Evolutionary conservation across 768 basidiomycete species (phyloP).

Genomic region (Leccinum boreale): DNA sequence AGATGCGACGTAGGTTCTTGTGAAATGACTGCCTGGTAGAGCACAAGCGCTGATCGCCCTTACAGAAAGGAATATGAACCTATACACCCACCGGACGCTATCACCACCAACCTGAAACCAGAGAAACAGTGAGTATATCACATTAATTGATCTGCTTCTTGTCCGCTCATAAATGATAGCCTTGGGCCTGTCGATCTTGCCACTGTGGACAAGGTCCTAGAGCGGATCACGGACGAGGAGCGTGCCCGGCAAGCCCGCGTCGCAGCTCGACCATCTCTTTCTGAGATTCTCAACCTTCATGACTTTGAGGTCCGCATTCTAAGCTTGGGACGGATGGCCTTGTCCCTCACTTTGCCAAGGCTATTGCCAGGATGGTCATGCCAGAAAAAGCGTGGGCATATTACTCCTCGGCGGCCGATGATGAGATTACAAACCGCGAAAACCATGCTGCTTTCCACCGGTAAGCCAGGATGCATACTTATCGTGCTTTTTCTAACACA

Average conservation of each 20-base stretch:
- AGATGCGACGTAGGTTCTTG: conserved; percentile 72
- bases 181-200: conserved; percentile 70
- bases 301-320: conserved; percentile 76
- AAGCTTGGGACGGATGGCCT: not conserved
- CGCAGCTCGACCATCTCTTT: conserved; percentile 63
- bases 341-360: conserved; percentile 39
- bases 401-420: conserved; percentile 95
- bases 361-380: conserved; percentile 80
- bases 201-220: conserved; percentile 61
- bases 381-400: conserved; percentile 92
- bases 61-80: conserved; percentile 76
- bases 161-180: conserved; percentile 32
- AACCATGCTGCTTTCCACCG: conserved; percentile 92
- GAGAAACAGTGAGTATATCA: conserved; percentile 69
- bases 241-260: conserved; percentile 63
- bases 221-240: conserved; percentile 67
- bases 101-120: conserved; percentile 69
- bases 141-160: not conserved
- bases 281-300: conserved; percentile 84
- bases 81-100: conserved; percentile 84
- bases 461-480: conserved; percentile 31
- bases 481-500: not conserved
- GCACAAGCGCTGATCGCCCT: not conserved
- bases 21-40: not conserved
- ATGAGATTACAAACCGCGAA: conserved; percentile 87